Percentiles rank a stretch among this genome's conserved stretches.
These are phyloP conservation scores for Eimeria sp. DNA, from an alignment of 169 alveolate species.

Conservation along the genomic window DNA sequence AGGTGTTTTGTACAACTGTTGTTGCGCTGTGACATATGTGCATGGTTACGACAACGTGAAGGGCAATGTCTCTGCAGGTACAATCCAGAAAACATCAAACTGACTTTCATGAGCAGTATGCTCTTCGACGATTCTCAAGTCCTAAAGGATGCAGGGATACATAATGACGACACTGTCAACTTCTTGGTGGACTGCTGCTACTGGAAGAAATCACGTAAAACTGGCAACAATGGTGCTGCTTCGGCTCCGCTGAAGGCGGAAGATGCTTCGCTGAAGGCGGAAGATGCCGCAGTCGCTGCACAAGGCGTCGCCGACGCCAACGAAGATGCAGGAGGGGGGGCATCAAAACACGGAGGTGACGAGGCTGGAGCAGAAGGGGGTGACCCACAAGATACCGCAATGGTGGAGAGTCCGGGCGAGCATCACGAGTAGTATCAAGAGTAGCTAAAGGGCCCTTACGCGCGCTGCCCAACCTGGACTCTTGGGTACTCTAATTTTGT, in stretches of 20 bases:
- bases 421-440: background rate
- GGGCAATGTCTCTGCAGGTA: background rate
- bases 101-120: constrained; percentile 46
- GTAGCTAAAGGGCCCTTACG: background rate
- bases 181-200: constrained; percentile 65
- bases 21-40: background rate
- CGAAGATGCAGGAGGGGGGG: constrained; percentile 41
- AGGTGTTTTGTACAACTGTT: background rate
- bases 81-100: constrained; percentile 58
- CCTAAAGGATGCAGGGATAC: constrained; percentile 66
- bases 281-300: constrained; percentile 18
- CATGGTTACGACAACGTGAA: background rate
- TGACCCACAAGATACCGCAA: background rate
- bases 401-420: background rate
- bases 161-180: constrained; percentile 63
- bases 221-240: constrained; percentile 4
- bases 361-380: background rate
- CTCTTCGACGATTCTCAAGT: constrained; percentile 69
- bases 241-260: constrained; percentile 13
- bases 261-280: constrained; percentile 13
- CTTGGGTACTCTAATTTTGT: background rate
- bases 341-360: background rate
- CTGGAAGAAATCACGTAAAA: constrained; percentile 47
- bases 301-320: constrained; percentile 25
- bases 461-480: background rate